Percentiles rank a stretch among this genome's conserved stretches.
phyloP scores from a whole-genome alignment of 352 stramenopile species.

The Globisporangium nagaii region DNA sequence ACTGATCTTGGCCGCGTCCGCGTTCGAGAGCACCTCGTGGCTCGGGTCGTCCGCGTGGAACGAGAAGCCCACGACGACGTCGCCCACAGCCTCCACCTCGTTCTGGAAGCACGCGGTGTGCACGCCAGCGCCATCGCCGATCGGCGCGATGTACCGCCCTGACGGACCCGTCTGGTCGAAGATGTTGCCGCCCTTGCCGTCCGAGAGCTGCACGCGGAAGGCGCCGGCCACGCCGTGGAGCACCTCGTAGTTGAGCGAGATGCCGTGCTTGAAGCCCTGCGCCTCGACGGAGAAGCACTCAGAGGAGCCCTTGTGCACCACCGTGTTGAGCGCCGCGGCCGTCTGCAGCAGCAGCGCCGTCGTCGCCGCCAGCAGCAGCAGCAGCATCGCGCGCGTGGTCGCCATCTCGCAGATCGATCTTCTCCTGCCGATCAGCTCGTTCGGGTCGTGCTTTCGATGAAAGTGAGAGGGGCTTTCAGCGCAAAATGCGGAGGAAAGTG shows the following conservation, averaged over 20 bases:
- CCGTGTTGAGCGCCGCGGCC: conserved; percentile 38
- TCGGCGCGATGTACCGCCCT: conserved; percentile 48
- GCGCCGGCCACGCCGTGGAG: conserved; percentile 63
- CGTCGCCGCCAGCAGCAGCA: conserved; percentile 17
- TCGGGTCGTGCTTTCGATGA: no score
- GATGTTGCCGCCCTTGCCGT: conserved; percentile 48
- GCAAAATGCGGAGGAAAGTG: not conserved
- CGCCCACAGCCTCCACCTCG: conserved; percentile 40
- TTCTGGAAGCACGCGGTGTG: conserved; percentile 82
- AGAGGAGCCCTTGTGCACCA: conserved; percentile 25
- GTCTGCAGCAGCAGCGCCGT: conserved; percentile 8
- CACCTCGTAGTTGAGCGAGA: conserved; percentile 86
- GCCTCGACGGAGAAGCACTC: conserved; percentile 79
- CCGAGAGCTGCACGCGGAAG: conserved; percentile 60
- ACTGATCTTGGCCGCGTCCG: conserved; percentile 87
- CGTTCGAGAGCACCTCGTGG: conserved; percentile 85
- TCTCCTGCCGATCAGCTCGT: not conserved
- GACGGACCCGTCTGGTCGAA: conserved; percentile 50
- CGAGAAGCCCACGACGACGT: conserved; percentile 81
- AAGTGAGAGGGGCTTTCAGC: not conserved
- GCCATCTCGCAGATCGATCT: not conserved
- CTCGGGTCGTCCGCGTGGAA: conserved; percentile 82
- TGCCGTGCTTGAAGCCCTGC: conserved; percentile 68
- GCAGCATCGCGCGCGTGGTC: conserved; percentile 2
- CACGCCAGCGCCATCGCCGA: conserved; percentile 39